Conservation (phyloP, 2,329 filamentous ascomycete species). For the Alternaria consortialis region DNA sequence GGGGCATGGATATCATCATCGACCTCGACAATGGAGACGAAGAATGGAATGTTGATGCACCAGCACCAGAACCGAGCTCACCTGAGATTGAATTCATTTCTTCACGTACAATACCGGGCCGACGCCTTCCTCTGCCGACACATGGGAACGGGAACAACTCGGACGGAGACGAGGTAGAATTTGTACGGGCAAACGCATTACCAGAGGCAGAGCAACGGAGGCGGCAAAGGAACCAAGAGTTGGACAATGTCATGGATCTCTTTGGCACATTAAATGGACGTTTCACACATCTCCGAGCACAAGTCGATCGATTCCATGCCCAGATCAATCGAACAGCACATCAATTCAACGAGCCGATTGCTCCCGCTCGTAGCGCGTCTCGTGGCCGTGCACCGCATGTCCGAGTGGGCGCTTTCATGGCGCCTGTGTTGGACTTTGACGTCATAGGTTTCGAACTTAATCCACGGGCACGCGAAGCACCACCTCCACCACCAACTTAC, state of each 20-base stretch:
- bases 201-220: slow-evolving; percentile 30
- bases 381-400: slow-evolving; percentile 25
- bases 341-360: slow-evolving; percentile 23
- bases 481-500: slow-evolving; percentile 58
- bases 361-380: slow-evolving; percentile 23
- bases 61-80: slow-evolving; percentile 32
- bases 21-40: slow-evolving; percentile 50
- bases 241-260: slow-evolving; percentile 31
- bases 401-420: slow-evolving; percentile 34
- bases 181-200: slow-evolving; percentile 35
- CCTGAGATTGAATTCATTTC: slow-evolving; percentile 63
- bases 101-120: slow-evolving; percentile 35
- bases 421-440: slow-evolving; percentile 52
- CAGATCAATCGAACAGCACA: slow-evolving; percentile 27
- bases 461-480: slow-evolving; percentile 30
- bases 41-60: slow-evolving; percentile 37
- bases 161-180: slow-evolving; percentile 44
- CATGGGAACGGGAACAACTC: slow-evolving; percentile 13
- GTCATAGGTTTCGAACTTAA: slow-evolving; percentile 57
- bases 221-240: slow-evolving; percentile 23
- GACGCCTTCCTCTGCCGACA: slow-evolving; percentile 13
- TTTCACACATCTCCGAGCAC: slow-evolving; percentile 33
- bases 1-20: slow-evolving; percentile 54
- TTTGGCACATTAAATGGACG: slow-evolving; percentile 27
- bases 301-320: slow-evolving; percentile 31